Base-by-base conservation (phyloP, 306 rosid genomes). In the Gastrolobium villosum region DNA sequence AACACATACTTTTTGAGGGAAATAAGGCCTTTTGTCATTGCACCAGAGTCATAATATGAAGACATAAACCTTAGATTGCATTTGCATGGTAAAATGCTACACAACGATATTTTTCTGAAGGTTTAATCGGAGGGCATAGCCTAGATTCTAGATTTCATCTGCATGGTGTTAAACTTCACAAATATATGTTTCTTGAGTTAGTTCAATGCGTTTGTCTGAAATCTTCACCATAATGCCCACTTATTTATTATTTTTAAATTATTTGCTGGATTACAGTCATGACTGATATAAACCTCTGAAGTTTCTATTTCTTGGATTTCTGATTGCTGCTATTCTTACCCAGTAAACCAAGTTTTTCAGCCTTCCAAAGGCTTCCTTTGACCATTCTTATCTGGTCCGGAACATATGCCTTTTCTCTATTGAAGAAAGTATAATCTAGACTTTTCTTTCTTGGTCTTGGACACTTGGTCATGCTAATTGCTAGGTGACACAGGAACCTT, bases 161-260 rank as follows among this genome's bases (percentile, higher is more conserved):
- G 61, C 64, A 57, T 73, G 45, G 7, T 20, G 41, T 32, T 20
- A 20, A 20, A 20, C 26, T 20, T 20, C 26, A 20, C 26, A 20
- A 20, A 20, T 20, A 20, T 1, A 20, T 20, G 26, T 20, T 20
- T 20, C 26, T 20, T 36, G 53, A n/a, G 26, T 32, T 75, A 10
- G 10, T 75, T 37, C 64, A 10, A 28, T 49, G 59, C 55, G 30
- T 26, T 32, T 11, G 20, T 50, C 48, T 40, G 5, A 32, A 13
- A 34, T 11, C 66, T 11, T 10, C 20, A 5, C n/a, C 1, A 31
- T 59, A 10, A 7, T 7, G 15, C 31, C 2, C 8, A 6, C 37
- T 45, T 45, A 44, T 66, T 37, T 66, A 11, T 34, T 5, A 70
- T 4, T 5, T 68, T 69, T 40, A 7, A 74, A 59, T 10, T 57